Percentiles rank a stretch among this genome's conserved stretches.
These are phyloP conservation scores for Coriolopsis trogii DNA, from an alignment of 1,284 basidiomycete species.

Conservation along the genomic window DNA sequence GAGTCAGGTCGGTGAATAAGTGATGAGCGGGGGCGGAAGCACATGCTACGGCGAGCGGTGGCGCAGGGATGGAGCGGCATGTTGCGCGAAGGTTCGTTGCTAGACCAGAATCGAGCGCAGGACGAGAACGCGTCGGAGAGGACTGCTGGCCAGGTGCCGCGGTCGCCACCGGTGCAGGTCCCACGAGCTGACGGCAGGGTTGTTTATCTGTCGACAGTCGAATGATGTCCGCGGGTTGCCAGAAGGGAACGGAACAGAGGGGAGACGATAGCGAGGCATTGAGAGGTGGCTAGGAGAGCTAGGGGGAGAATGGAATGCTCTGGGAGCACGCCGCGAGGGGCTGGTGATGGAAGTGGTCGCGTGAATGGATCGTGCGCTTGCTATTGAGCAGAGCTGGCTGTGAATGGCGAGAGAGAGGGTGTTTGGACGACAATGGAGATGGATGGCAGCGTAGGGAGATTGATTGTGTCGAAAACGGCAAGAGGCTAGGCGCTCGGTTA, in stretches of 20 bases:
- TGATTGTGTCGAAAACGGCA: no score
- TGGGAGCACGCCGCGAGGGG: slow-evolving; percentile 23
- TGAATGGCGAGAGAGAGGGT: no score
- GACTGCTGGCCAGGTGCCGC: no score
- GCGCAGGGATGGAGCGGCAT: slow-evolving; percentile 16
- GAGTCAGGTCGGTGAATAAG: slow-evolving; percentile 17
- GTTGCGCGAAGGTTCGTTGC: slow-evolving; percentile 4
- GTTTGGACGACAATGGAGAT: no score
- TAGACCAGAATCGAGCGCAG: no score
- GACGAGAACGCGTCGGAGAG: not conserved
- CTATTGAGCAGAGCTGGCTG: not conserved
- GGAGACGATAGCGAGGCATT: slow-evolving; percentile 4
- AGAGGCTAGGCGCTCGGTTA: no score
- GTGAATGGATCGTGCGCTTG: slow-evolving; percentile 1
- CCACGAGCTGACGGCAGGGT: slow-evolving; percentile 16
- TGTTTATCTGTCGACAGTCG: slow-evolving; percentile 12
- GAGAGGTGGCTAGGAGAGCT: slow-evolving; percentile 14
- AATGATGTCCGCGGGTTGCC: not conserved
- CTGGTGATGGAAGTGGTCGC: slow-evolving; percentile 12
- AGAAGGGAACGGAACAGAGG: slow-evolving; percentile 8
- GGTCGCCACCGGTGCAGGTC: not conserved
- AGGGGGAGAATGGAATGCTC: slow-evolving; percentile 25
- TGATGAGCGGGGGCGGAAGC: slow-evolving; percentile 13
- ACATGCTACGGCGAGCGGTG: slow-evolving; percentile 15
- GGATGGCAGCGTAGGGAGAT: no score